phyloP scores from a whole-genome alignment of 805 yeast genomes.

The Teunomyces panamensis region DNA sequence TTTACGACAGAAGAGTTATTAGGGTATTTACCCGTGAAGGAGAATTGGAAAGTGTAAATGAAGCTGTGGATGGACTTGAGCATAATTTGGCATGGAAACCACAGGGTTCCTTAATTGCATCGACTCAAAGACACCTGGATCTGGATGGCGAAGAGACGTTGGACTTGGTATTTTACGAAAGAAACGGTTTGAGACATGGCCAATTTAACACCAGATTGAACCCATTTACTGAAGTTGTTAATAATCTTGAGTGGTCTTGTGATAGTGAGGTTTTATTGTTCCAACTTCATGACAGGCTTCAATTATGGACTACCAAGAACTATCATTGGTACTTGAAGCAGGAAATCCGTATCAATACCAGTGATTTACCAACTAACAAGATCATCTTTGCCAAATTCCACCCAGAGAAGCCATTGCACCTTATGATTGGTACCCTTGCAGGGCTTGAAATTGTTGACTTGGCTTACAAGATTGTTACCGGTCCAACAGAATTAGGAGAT shows the following conservation, averaged over 20 bases:
- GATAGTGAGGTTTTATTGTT: slow-evolving; percentile 78
- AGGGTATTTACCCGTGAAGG: slow-evolving; percentile 84
- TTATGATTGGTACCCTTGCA: slow-evolving; percentile 58
- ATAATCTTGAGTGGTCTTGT: slow-evolving; percentile 71
- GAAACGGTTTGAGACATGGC: slow-evolving; percentile 90
- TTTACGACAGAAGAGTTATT: slow-evolving; percentile 63
- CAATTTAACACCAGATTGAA: slow-evolving; percentile 70
- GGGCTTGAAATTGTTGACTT: slow-evolving; percentile 65
- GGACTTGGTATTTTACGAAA: slow-evolving; percentile 78
- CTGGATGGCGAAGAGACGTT: slow-evolving; percentile 47
- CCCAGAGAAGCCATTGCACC: slow-evolving; percentile 78
- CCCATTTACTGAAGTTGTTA: slow-evolving; percentile 43
- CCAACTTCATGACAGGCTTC: slow-evolving; percentile 59
- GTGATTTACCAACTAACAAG: slow-evolving; percentile 18
- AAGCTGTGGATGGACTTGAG: slow-evolving; percentile 83
- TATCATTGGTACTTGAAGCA: slow-evolving; percentile 96
- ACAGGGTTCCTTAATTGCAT: slow-evolving; percentile 81
- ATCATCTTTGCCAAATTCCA: slow-evolving; percentile 67
- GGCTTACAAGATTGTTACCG: slow-evolving; percentile 58
- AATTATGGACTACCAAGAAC: slow-evolving; percentile 87
- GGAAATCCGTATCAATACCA: slow-evolving; percentile 45
- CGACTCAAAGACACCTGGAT: slow-evolving; percentile 65
- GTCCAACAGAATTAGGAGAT: slow-evolving; percentile 63
- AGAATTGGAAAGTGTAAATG: slow-evolving; percentile 73
- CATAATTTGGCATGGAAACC: slow-evolving; percentile 83